Conservation (phyloP, 169 alveolate species). For the Plasmodium gallinaceum region DNA sequence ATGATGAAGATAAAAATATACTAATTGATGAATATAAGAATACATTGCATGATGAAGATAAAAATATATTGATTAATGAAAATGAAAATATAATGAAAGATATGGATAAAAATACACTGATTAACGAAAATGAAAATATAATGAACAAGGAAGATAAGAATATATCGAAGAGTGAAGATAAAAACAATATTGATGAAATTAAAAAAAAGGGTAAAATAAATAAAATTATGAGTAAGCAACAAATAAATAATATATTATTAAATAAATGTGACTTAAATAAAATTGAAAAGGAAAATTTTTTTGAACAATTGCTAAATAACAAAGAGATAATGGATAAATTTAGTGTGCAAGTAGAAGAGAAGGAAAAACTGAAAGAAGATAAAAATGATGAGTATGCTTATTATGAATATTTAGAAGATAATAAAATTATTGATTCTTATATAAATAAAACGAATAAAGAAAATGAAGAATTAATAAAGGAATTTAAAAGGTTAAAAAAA, state of each 20-base stretch:
- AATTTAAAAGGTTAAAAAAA: conserved; percentile 40
- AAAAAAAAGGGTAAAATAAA: neutral
- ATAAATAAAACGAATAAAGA: conserved; percentile 41
- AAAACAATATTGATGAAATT: neutral
- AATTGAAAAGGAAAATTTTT: neutral
- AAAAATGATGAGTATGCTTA: neutral
- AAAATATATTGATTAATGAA: neutral
- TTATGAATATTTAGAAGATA: conserved; percentile 29
- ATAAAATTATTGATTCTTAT: conserved; percentile 40
- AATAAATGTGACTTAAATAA: conserved; percentile 10
- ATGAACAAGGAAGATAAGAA: neutral
- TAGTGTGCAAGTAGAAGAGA: neutral
- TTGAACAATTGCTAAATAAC: conserved; percentile 23
- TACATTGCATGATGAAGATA: neutral
- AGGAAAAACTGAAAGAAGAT: neutral
- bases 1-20: neutral
- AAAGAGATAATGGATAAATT: conserved; percentile 40
- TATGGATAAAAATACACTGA: neutral
- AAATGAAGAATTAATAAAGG: conserved; percentile 50
- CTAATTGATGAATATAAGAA: neutral
- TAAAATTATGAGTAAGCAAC: conserved; percentile 17
- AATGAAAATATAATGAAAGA: neutral
- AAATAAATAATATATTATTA: conserved; percentile 14
- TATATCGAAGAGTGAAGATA: neutral
- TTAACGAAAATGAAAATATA: neutral